Conservation (phyloP, 768 basidiomycete genomes). For the Mycena crocata region DNA sequence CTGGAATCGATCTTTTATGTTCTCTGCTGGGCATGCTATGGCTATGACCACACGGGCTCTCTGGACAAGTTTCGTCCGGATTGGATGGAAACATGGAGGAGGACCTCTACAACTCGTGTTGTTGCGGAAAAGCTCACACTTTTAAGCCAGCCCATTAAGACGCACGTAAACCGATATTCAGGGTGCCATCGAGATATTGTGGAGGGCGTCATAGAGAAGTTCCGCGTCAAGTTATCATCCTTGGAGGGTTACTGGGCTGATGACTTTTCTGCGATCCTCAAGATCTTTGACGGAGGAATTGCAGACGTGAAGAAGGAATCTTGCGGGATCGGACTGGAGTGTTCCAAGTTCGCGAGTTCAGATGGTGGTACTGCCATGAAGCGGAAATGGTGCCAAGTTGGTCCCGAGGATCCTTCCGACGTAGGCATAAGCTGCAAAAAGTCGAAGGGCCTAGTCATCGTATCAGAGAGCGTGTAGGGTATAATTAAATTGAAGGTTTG, state of each 20-base stretch:
- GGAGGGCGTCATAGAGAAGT: constrained; percentile 15
- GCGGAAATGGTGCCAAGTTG: neutral
- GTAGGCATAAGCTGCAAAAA: no score
- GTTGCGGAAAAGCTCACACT: neutral
- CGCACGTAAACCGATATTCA: constrained; percentile 22
- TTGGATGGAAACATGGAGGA: constrained; percentile 12
- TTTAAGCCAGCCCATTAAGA: neutral
- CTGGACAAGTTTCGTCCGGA: constrained; percentile 21
- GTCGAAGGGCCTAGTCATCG: no score
- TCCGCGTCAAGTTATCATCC: neutral
- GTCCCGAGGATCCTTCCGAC: neutral
- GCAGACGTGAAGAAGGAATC: neutral
- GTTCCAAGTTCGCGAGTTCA: neutral
- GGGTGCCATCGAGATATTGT: constrained; percentile 24
- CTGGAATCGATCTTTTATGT: constrained; percentile 21
- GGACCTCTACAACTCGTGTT: neutral
- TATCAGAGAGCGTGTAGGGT: no score
- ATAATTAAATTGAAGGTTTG: no score
- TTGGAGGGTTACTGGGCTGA: neutral
- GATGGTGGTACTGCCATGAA: neutral
- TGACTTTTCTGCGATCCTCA: neutral
- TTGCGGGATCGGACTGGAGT: neutral
- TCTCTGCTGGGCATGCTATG: constrained; percentile 29
- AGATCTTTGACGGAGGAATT: constrained; percentile 7
- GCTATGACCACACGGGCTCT: constrained; percentile 19